A percentile compares a stretch with the other conserved stretches of the same genome.
These are phyloP conservation scores for Metschnikowia chrysomelidarum DNA, from an alignment of 805 yeast species.

Conservation along the genomic window DNA sequence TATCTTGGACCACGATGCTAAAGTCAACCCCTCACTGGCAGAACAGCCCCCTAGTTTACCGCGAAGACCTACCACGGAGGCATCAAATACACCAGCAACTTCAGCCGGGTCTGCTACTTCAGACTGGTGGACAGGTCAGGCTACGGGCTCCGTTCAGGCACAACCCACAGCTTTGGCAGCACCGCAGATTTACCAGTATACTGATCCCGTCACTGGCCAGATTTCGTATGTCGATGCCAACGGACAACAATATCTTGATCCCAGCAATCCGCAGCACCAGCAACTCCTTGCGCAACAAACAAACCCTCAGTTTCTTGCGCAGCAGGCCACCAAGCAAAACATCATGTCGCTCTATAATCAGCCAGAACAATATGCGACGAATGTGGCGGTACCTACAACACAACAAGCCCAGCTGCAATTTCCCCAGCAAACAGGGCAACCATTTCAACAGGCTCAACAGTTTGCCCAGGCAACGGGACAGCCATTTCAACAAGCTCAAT, in stretches of 20 bases:
- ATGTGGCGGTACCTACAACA: conserved; percentile 48
- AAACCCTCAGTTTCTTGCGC: conserved; percentile 26
- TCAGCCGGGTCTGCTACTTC: conserved; percentile 10
- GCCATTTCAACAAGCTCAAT: conserved; percentile 19
- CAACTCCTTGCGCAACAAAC: conserved; percentile 34
- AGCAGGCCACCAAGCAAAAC: conserved; percentile 38
- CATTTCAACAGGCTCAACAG: conserved; percentile 19
- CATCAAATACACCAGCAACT: conserved; percentile 22
- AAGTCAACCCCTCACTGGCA: conserved; percentile 32
- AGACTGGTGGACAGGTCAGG: conserved; percentile 35
- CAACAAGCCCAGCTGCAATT: conserved; percentile 22
- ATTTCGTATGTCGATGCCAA: conserved; percentile 64
- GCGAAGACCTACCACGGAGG: conserved; percentile 28
- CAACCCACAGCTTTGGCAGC: conserved; percentile 11
- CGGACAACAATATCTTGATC: conserved; percentile 50
- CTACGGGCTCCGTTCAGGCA: conserved; percentile 1
- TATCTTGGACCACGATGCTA: conserved; percentile 45
- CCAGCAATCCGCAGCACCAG: conserved; percentile 28
- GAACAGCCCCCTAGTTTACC: conserved; percentile 51
- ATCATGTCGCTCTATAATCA: conserved; percentile 36
- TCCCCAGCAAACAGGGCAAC: conserved; percentile 10
- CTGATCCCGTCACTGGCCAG: conserved; percentile 71
- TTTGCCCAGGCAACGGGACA: conserved; percentile 7
- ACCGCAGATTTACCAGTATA: conserved; percentile 60
- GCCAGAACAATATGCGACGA: conserved; percentile 40